A percentile compares a stretch with the other conserved stretches of the same genome.
Evolutionary conservation across 371 early-diverging fungal species (phyloP).

Genomic region (Cokeromyces recurvatus): DNA sequence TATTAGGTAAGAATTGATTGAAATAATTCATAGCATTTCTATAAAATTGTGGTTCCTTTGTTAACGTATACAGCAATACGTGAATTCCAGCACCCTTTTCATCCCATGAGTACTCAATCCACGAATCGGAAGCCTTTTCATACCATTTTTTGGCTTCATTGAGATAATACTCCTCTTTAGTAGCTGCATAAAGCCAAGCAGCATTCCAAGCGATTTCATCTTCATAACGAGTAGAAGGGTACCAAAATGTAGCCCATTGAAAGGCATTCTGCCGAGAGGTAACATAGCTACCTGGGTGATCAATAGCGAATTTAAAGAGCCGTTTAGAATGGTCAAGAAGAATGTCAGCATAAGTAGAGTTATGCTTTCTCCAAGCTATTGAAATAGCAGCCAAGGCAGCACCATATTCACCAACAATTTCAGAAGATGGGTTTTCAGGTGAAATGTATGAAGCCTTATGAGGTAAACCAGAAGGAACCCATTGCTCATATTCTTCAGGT

Average conservation of each 20-base stretch:
- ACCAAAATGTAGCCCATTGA: slow-evolving; percentile 53
- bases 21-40: slow-evolving; percentile 46
- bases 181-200: slow-evolving; percentile 51
- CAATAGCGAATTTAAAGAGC: slow-evolving; percentile 44
- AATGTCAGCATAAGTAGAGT: slow-evolving; percentile 41
- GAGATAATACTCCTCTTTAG: slow-evolving; percentile 32
- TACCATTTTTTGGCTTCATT: slow-evolving; percentile 44
- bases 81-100: slow-evolving; percentile 48
- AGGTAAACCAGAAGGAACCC: slow-evolving; percentile 46
- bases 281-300: slow-evolving; percentile 46
- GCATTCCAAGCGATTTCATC: slow-evolving; percentile 53
- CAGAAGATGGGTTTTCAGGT: slow-evolving; percentile 47
- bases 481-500: slow-evolving; percentile 54
- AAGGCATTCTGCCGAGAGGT: slow-evolving; percentile 38
- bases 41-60: slow-evolving; percentile 42
- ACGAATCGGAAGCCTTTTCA: slow-evolving; percentile 18
- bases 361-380: slow-evolving; percentile 37
- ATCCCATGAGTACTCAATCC: slow-evolving; percentile 54
- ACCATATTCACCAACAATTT: slow-evolving; percentile 51
- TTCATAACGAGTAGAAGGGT: slow-evolving; percentile 43
- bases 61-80: slow-evolving; percentile 41
- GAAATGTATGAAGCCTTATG: slow-evolving; percentile 47
- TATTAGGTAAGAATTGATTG: slow-evolving; percentile 40
- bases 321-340: slow-evolving; percentile 41
- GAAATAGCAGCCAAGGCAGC: slow-evolving; percentile 48